Conservation (phyloP, 495 filamentous ascomycete genomes). For the Cercophora newfieldiana region DNA sequence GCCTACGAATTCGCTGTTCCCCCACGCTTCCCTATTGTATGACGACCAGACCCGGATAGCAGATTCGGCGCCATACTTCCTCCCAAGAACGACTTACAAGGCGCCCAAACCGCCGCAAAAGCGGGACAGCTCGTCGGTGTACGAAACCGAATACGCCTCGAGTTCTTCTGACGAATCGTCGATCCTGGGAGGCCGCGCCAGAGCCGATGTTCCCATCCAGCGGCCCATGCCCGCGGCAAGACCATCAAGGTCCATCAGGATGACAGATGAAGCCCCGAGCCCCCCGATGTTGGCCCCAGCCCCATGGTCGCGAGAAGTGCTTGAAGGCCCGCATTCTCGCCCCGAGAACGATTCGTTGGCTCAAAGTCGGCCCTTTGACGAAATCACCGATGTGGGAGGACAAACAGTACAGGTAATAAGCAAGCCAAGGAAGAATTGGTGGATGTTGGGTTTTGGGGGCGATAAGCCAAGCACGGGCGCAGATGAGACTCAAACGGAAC, state of each 20-base stretch:
- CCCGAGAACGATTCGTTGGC: neutral
- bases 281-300: neutral
- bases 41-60: neutral
- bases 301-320: neutral
- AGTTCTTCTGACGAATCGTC: neutral
- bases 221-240: neutral
- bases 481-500: neutral
- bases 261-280: neutral
- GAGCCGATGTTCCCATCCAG: too few species aligned
- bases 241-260: neutral
- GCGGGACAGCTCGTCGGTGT: neutral
- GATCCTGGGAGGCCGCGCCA: neutral
- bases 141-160: neutral
- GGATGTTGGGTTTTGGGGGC: neutral
- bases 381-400: neutral
- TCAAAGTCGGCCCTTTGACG: neutral
- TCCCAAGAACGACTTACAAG: neutral
- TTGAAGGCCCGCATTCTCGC: neutral
- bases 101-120: neutral
- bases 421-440: neutral
- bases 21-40: neutral
- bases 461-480: neutral
- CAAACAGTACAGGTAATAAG: neutral
- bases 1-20: neutral
- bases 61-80: neutral